Percentiles rank a stretch among this genome's conserved stretches.
Evolutionary conservation across 169 alveolate species (phyloP).

Genomic region (Perkinsus olseni): DNA sequence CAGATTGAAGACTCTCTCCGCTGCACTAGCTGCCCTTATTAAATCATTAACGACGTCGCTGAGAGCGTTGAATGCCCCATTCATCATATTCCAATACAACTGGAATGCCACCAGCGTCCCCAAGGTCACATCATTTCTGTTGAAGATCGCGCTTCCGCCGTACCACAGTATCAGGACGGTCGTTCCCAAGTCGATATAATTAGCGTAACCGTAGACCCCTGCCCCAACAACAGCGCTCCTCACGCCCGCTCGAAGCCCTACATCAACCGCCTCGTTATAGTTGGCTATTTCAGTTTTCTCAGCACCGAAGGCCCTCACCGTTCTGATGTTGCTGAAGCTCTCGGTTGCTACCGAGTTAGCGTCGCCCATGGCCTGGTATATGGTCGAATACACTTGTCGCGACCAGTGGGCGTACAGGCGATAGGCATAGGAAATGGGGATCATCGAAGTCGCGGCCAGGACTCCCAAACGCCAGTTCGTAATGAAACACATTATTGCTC

Average conservation of each 20-base stretch:
- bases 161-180: conserved; percentile 33
- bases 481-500: conserved; percentile 29
- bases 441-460: conserved; percentile 22
- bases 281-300: conserved; percentile 13
- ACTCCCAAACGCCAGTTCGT: conserved; percentile 29
- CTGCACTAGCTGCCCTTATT: conserved; percentile 33
- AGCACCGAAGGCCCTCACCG: conserved; percentile 36
- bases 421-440: conserved; percentile 31
- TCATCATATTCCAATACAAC: conserved; percentile 39
- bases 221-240: conserved; percentile 34
- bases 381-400: conserved; percentile 8
- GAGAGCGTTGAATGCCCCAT: conserved; percentile 22
- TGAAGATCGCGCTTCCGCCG: conserved; percentile 23
- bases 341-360: conserved; percentile 19
- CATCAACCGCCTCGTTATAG: conserved; percentile 17
- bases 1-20: conserved; percentile 26
- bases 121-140: neutral
- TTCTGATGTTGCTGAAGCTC: conserved; percentile 31
- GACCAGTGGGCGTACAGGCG: conserved; percentile 16
- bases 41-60: conserved; percentile 27
- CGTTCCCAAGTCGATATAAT: conserved; percentile 24
- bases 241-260: conserved; percentile 23
- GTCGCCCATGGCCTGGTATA: conserved; percentile 31
- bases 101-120: conserved; percentile 22
- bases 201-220: conserved; percentile 23